Evolutionary conservation across 2,329 filamentous ascomycete species (phyloP).

Genomic region (Colletotrichum neosansevieriae): DNA sequence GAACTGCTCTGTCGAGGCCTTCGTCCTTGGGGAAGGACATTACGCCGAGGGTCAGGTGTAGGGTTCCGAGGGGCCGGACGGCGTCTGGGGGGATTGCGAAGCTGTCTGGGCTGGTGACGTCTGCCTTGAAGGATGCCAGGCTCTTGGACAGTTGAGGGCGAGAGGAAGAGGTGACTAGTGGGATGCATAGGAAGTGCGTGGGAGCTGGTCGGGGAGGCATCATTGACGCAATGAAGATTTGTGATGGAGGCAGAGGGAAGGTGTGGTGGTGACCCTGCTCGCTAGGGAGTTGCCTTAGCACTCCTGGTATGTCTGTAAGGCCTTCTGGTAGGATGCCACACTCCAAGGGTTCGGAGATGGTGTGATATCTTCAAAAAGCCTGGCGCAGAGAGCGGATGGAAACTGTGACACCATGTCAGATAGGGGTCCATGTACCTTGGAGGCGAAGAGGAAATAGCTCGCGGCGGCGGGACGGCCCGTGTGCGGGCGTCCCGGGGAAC

Average conservation of each 20-base stretch:
- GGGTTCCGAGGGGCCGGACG: slow-evolving; percentile 79
- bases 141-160: slow-evolving; percentile 74
- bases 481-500: neutral
- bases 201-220: slow-evolving; percentile 54
- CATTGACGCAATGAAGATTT: slow-evolving; percentile 44
- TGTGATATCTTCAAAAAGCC: too few relatives aligned
- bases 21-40: slow-evolving; percentile 76
- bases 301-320: neutral
- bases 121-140: slow-evolving; percentile 70
- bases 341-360: too few relatives aligned
- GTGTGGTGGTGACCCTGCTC: too few relatives aligned
- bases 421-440: too few relatives aligned
- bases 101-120: slow-evolving; percentile 61
- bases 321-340: neutral
- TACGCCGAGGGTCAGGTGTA: slow-evolving; percentile 89
- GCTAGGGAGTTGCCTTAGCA: too few relatives aligned
- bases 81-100: slow-evolving; percentile 72
- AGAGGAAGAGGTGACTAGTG: slow-evolving; percentile 73
- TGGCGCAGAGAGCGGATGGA: too few relatives aligned
- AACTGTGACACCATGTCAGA: too few relatives aligned
- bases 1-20: slow-evolving; percentile 55
- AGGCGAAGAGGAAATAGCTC: slow-evolving; percentile 2
- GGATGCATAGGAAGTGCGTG: slow-evolving; percentile 83
- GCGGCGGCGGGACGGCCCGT: slow-evolving; percentile 19
- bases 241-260: too few relatives aligned